phyloP scores from a whole-genome alignment of 2,329 filamentous ascomycete species.

The Clonostachys rosea region DNA sequence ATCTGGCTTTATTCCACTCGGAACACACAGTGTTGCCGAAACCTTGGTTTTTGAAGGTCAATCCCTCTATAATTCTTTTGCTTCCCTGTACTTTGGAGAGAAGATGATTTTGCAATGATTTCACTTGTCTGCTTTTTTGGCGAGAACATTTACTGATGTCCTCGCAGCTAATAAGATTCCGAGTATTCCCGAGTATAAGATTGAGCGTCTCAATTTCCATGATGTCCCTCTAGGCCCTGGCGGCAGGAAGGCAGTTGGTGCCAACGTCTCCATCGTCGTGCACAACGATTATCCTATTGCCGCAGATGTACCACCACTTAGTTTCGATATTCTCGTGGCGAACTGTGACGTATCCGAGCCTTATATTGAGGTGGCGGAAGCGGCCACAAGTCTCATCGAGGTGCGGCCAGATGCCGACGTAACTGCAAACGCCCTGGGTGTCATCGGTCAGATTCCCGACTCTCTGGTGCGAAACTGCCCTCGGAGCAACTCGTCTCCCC shows the following conservation, averaged over 20 bases:
- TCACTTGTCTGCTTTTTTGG: conserved; percentile 8
- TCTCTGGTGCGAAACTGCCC: conserved; percentile 72
- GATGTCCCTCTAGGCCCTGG: conserved; percentile 50
- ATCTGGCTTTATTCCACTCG: conserved; percentile 75
- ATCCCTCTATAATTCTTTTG: conserved; percentile 62
- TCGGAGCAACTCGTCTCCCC: conserved; percentile 69
- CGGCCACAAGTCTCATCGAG: conserved; percentile 60
- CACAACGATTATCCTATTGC: conserved; percentile 76
- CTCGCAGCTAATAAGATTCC: conserved; percentile 65
- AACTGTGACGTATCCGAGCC: conserved; percentile 70
- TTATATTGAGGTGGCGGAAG: conserved; percentile 75
- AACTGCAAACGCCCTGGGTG: conserved; percentile 63
- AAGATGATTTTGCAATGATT: conserved; percentile 17
- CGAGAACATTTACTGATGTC: conserved; percentile 28
- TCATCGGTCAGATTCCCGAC: conserved; percentile 70
- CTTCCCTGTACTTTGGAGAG: conserved; percentile 56
- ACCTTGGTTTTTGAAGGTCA: conserved; percentile 79
- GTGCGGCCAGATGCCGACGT: conserved; percentile 67
- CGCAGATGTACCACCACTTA: conserved; percentile 71
- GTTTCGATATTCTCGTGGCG: conserved; percentile 80
- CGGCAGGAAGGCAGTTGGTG: conserved; percentile 65
- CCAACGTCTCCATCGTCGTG: conserved; percentile 69
- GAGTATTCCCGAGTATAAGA: conserved; percentile 73
- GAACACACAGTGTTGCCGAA: conserved; percentile 71
- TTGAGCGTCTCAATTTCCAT: conserved; percentile 73